phyloP scores from a whole-genome alignment of 192 early-diverging fungal genomes.

The Backusella australiensis region DNA sequence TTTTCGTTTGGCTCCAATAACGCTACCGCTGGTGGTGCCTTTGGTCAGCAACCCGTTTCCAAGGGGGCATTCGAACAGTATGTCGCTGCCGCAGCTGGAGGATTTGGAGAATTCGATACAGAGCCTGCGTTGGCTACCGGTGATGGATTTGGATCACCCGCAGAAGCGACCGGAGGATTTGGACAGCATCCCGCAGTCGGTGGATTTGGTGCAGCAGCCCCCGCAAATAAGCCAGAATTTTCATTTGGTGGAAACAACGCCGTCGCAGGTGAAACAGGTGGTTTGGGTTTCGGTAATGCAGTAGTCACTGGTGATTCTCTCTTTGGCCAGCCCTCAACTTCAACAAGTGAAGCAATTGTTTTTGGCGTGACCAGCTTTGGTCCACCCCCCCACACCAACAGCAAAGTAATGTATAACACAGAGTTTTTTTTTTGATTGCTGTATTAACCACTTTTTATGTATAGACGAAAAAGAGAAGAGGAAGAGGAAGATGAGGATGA shows the following conservation, averaged over 20 bases:
- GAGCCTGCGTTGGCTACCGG: background rate
- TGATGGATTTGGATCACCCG: slow-evolving; percentile 31
- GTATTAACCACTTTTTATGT: too few species aligned
- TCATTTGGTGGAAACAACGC: background rate
- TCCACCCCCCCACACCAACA: too few species aligned
- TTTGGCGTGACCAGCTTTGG: too few species aligned
- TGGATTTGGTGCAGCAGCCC: slow-evolving; percentile 33
- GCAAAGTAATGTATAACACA: too few species aligned
- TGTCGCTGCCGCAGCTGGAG: slow-evolving; percentile 27
- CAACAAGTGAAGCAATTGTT: too few species aligned
- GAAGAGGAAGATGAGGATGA: too few species aligned
- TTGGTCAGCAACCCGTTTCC: slow-evolving; percentile 25
- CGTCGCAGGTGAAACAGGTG: background rate
- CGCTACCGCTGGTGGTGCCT: background rate
- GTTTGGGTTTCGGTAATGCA: too few species aligned
- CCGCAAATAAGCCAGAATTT: slow-evolving; percentile 25
- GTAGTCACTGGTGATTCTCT: too few species aligned
- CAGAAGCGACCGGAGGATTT: background rate
- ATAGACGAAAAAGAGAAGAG: too few species aligned
- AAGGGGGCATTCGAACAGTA: slow-evolving; percentile 27
- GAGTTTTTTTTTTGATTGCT: too few species aligned
- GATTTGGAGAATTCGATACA: background rate
- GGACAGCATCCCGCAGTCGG: background rate
- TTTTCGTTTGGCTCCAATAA: background rate
- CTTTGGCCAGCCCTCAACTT: too few species aligned